These are phyloP conservation scores for Gamsiella multidivaricata DNA, from an alignment of 192 early-diverging fungal genomes.

Conservation along the genomic window DNA sequence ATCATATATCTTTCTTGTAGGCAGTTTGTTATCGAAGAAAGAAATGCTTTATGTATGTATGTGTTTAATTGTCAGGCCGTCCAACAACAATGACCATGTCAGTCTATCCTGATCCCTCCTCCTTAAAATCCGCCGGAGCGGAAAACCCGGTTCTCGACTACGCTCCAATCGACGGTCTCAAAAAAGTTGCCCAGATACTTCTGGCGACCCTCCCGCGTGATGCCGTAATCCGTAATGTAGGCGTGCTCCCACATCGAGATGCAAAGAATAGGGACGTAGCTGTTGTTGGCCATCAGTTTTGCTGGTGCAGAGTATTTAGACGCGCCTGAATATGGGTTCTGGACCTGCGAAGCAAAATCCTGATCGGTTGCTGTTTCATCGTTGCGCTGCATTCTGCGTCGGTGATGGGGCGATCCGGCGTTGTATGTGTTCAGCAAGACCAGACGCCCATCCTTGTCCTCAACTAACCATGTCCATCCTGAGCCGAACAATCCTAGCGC, in stretches of 20 bases:
- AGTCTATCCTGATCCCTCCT: no score
- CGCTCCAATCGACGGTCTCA: conserved; percentile 53
- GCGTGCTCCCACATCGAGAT: conserved; percentile 61
- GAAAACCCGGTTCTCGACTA: conserved; percentile 46
- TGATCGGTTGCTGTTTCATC: conserved; percentile 38
- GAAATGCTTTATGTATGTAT: no score
- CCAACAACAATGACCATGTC: no score
- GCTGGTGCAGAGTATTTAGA: conserved; percentile 49
- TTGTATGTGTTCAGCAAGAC: conserved; percentile 58
- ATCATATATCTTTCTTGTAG: no score
- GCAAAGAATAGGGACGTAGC: conserved; percentile 54
- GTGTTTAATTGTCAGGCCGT: no score
- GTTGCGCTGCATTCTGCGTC: conserved; percentile 45
- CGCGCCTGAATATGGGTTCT: conserved; percentile 44
- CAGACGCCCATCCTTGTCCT: conserved; percentile 46
- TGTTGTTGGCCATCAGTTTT: conserved; percentile 47
- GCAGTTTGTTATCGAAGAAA: no score
- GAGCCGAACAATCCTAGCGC: conserved; percentile 58
- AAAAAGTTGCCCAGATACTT: conserved; percentile 54
- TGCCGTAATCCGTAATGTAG: conserved; percentile 55
- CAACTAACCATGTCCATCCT: conserved; percentile 61
- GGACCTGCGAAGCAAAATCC: conserved; percentile 29
- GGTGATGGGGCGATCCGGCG: conserved; percentile 56
- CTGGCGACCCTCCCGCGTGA: conserved; percentile 49
- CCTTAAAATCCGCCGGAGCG: conserved; percentile 41